Conservation (phyloP, 768 basidiomycete species). For the Auricularia heimuer region DNA sequence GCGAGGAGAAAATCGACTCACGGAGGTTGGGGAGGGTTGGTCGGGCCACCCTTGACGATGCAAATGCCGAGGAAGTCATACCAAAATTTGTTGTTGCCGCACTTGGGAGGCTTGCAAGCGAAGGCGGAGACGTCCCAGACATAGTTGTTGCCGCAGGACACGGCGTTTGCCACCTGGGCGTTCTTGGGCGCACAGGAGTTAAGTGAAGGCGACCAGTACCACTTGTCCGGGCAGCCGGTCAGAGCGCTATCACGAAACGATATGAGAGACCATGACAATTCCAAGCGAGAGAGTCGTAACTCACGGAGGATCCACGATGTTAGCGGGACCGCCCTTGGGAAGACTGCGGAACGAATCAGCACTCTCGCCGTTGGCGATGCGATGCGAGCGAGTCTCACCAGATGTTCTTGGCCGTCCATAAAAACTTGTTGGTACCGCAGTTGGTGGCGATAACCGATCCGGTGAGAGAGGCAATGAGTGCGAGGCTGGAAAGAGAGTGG, state of each 20-base stretch:
- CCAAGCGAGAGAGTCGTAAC: not conserved
- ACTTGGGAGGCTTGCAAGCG: not conserved
- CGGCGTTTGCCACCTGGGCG: not conserved
- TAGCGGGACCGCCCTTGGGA: not conserved
- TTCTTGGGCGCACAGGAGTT: slow-evolving; percentile 7
- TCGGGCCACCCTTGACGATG: not conserved
- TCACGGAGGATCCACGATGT: not conserved
- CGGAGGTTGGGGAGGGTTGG: not conserved
- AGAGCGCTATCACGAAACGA: not conserved
- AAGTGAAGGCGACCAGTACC: slow-evolving; percentile 4
- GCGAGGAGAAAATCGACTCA: not conserved
- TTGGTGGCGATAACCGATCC: not conserved
- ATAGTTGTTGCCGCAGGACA: not conserved
- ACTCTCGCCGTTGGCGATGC: not conserved
- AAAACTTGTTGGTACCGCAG: not conserved
- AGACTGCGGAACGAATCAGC: not conserved
- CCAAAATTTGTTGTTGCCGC: not conserved
- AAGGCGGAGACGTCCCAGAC: not conserved
- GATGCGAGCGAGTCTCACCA: not conserved
- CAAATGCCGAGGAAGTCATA: not conserved
- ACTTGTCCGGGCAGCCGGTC: slow-evolving; percentile 5
- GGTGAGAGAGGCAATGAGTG: not conserved
- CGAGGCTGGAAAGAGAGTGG: not conserved
- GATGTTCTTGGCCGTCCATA: not conserved
- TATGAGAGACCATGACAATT: not conserved